Base-by-base conservation (phyloP, 225 moss, liverwort and hornwort genomes). In the Straminergon stramineum region DNA sequence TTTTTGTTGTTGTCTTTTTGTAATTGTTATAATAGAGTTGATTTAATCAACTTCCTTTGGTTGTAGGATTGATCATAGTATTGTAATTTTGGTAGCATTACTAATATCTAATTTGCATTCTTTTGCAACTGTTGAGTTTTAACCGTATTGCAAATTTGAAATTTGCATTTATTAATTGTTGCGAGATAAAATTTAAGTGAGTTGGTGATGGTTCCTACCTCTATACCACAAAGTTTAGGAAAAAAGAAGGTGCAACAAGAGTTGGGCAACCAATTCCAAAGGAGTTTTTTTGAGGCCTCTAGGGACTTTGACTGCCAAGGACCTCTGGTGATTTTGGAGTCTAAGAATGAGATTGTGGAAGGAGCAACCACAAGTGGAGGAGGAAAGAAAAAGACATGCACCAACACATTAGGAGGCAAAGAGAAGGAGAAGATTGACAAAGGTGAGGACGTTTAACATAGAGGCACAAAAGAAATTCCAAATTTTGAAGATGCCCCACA, bases 341-440 rank as follows among this genome's bases (percentile, higher is more conserved):
- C 45, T 45, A 45, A 6, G 5, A 70, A 24, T 24, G 23, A 70
- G 39, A 23, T n/a, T 0, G 45, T 3, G 6, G 14, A 2, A 10
- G 13, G 2, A 24, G 45, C 0, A 70, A 4, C 14, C 7, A 39
- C 1, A 0, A 0, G 6, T 0, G 1, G 6, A n/a, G 0, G 7
- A 3, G 0, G 1, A n/a, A n/a, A 13, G 14, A 69, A 7, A 23
- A 23, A 69, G 39, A 69, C 2, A 70, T 70, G 5, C 2, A 45
- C 4, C 23, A 14, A 13, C 0, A 4, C 23, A 70, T 39, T 7
- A 3, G 14, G 8, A 45, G 45, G 45, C 45, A 45, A 45, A 39
- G 5, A 2, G 2, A 70, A 70, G 14, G 5, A 39, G 4, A 70
- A 69, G 8, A 24, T 24, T 70, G 39, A 14, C 1, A 2, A 24